Evolutionary conservation across 148 eudicot species (phyloP).

Genomic region (Limonium bicolor): DNA sequence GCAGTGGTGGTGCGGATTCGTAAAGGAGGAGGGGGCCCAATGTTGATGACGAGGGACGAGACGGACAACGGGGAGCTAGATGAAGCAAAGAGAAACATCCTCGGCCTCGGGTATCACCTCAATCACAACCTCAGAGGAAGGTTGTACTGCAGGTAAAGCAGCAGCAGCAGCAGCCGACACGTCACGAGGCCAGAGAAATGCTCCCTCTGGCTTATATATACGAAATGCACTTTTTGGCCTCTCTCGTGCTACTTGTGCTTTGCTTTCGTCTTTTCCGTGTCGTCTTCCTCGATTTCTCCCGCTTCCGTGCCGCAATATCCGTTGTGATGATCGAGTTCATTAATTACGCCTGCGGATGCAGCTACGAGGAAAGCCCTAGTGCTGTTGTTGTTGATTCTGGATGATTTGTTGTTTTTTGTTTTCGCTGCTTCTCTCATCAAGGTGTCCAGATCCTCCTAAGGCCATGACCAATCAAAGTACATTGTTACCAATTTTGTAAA

Average conservation of each 20-base stretch:
- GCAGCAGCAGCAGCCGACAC: slow-evolving; percentile 10
- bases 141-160: background rate
- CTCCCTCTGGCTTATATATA: slow-evolving; percentile 77
- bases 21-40: slow-evolving; percentile 15
- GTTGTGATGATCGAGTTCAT: slow-evolving; percentile 5
- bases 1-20: slow-evolving; percentile 11
- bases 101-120: slow-evolving; percentile 46
- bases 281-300: slow-evolving; percentile 3
- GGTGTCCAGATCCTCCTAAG: too few species aligned
- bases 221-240: slow-evolving; percentile 83
- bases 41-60: slow-evolving; percentile 23
- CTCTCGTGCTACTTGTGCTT: slow-evolving; percentile 37
- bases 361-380: too few species aligned
- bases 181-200: slow-evolving; percentile 75
- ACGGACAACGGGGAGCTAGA: slow-evolving; percentile 78
- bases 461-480: too few species aligned
- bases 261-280: slow-evolving; percentile 13
- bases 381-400: too few species aligned
- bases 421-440: too few species aligned
- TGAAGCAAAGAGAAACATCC: slow-evolving; percentile 24
- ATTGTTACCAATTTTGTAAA: too few species aligned
- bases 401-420: too few species aligned
- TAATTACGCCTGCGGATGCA: slow-evolving; percentile 8
- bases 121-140: slow-evolving; percentile 18
- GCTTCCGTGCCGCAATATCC: too few species aligned